Evolutionary conservation across 441 rosid genomes (phyloP).

Genomic region (Populus hybrid): DNA sequence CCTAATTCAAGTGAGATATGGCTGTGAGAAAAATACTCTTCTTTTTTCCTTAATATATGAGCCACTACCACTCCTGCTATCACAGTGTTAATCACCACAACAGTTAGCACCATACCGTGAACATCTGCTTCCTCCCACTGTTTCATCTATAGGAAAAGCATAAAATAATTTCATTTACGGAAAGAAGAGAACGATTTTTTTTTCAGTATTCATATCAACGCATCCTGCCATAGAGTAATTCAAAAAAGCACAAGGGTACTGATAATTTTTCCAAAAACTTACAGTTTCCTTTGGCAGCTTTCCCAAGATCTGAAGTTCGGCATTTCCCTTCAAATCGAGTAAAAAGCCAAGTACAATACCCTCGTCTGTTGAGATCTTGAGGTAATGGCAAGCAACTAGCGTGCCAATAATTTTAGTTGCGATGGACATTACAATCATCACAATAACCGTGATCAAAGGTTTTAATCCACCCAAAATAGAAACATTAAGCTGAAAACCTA

Average conservation of each 20-base stretch:
- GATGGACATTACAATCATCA: constrained; percentile 40
- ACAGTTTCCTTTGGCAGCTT: constrained; percentile 17
- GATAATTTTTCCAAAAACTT: constrained; percentile 7
- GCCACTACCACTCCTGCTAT: constrained; percentile 55
- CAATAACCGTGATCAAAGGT: constrained; percentile 17
- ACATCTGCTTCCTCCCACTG: constrained; percentile 32
- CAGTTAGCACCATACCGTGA: constrained; percentile 49
- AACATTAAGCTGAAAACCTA: constrained; percentile 63
- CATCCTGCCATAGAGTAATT: neutral
- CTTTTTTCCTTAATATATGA: constrained; percentile 37
- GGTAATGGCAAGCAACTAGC: constrained; percentile 45
- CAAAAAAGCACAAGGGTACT: neutral
- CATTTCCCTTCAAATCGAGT: constrained; percentile 71
- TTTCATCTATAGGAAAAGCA: constrained; percentile 23
- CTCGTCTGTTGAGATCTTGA: constrained; percentile 51
- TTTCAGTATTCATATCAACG: neutral
- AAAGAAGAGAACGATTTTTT: neutral
- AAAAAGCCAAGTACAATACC: constrained; percentile 52
- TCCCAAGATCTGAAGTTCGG: constrained; percentile 52
- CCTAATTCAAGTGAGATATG: constrained; percentile 49
- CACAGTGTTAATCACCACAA: constrained; percentile 51
- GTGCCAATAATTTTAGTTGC: constrained; percentile 59
- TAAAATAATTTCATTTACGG: neutral
- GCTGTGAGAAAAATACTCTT: constrained; percentile 36
- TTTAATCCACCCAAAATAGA: neutral